Percentiles rank a stretch among this genome's conserved stretches.
These are phyloP conservation scores for Suzukiozyma palmioleophila DNA, from an alignment of 1,139 yeast species.

Conservation along the genomic window DNA sequence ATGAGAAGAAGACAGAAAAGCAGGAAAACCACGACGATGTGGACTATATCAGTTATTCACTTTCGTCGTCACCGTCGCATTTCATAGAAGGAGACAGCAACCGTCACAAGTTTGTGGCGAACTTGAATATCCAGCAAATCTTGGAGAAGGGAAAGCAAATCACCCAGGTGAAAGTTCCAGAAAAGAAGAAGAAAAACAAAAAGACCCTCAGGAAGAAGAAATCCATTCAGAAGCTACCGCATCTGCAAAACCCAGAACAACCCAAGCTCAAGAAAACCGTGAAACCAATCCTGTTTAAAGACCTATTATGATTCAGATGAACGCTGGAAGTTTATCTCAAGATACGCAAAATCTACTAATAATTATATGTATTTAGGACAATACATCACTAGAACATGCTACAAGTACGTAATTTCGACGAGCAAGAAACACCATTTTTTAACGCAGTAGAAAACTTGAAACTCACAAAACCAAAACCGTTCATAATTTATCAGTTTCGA, in stretches of 20 bases:
- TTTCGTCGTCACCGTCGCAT: constrained; percentile 21
- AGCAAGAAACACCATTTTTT: too few species aligned
- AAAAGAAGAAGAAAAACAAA: constrained; percentile 3
- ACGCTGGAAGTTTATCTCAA: neutral
- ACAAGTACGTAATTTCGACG: too few species aligned
- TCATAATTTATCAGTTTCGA: too few species aligned
- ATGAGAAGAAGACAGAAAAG: constrained; percentile 8
- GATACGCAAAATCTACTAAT: neutral
- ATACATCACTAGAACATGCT: too few species aligned
- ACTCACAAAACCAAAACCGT: too few species aligned
- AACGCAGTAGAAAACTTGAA: too few species aligned
- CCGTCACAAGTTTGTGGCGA: constrained; percentile 23
- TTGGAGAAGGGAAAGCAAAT: constrained; percentile 15
- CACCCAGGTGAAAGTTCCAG: neutral
- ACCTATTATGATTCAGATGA: constrained; percentile 10
- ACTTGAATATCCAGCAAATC: constrained; percentile 22
- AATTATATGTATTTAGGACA: too few species aligned
- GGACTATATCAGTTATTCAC: constrained; percentile 15
- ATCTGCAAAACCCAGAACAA: neutral
- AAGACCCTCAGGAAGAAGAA: neutral
- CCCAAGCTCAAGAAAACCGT: constrained; percentile 13
- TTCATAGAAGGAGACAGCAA: constrained; percentile 17
- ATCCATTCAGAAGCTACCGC: neutral
- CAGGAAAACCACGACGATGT: constrained; percentile 5
- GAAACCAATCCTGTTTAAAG: constrained; percentile 15